phyloP scores from a whole-genome alignment of 2,329 filamentous ascomycete species.

The Fusarium multiceps region DNA sequence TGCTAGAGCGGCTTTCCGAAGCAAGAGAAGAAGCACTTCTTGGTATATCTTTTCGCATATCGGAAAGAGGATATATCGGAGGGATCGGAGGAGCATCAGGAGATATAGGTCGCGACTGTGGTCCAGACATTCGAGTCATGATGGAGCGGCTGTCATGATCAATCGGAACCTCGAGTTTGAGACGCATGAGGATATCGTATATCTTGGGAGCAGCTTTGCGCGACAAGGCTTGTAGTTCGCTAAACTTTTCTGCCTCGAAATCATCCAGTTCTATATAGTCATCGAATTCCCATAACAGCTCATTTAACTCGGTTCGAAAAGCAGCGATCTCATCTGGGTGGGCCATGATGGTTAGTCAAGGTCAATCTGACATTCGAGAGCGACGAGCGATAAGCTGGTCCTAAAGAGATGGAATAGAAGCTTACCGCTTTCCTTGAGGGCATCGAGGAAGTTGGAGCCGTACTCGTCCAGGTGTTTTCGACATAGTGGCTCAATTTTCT shows the following conservation, averaged over 20 bases:
- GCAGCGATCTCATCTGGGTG: constrained; percentile 59
- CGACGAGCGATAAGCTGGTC: not conserved
- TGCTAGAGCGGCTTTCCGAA: constrained; percentile 21
- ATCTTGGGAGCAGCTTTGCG: constrained; percentile 62
- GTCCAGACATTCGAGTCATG: constrained; percentile 43
- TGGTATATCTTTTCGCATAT: constrained; percentile 22
- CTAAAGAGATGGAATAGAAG: not conserved
- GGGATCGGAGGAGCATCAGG: constrained; percentile 43
- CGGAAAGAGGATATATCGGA: constrained; percentile 35
- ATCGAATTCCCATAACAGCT: constrained; percentile 68
- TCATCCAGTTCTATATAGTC: constrained; percentile 62
- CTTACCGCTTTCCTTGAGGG: constrained; percentile 66
- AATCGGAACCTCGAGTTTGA: constrained; percentile 60
- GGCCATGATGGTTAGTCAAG: constrained; percentile 25
- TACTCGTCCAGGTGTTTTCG: constrained; percentile 61
- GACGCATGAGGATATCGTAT: constrained; percentile 62
- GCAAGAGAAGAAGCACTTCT: constrained; percentile 20
- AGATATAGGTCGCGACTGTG: constrained; percentile 47
- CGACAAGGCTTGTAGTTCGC: constrained; percentile 60
- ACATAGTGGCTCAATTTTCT: constrained; percentile 64
- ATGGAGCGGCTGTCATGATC: constrained; percentile 46
- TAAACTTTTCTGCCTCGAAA: constrained; percentile 64
- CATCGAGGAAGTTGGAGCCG: constrained; percentile 60
- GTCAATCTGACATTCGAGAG: constrained; percentile 1
- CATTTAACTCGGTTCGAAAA: constrained; percentile 60